phyloP scores from a whole-genome alignment of 2,329 filamentous ascomycete species.

The Trichophyton equinum region DNA sequence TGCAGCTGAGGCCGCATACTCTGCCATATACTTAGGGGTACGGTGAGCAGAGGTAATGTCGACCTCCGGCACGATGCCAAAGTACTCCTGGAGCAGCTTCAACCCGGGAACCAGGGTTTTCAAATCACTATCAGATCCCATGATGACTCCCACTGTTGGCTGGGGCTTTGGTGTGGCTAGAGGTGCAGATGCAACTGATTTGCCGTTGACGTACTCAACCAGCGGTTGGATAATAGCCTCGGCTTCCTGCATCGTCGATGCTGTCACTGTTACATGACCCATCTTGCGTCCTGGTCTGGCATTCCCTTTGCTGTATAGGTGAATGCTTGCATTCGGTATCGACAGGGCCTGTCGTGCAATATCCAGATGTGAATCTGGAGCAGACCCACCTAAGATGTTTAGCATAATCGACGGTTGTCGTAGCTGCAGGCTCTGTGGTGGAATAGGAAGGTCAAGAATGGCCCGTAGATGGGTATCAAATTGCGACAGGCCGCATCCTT shows the following conservation, averaged over 20 bases:
- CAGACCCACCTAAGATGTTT: slow-evolving; percentile 45
- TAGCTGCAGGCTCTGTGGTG: slow-evolving; percentile 35
- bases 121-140: slow-evolving; percentile 39
- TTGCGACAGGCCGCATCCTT: slow-evolving; percentile 79
- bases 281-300: slow-evolving; percentile 86
- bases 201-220: slow-evolving; percentile 58
- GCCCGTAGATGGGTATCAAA: slow-evolving; percentile 82
- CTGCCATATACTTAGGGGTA: slow-evolving; percentile 57
- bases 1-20: slow-evolving; percentile 52
- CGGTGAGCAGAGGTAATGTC: slow-evolving; percentile 47
- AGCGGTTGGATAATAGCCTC: slow-evolving; percentile 57
- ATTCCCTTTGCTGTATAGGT: slow-evolving; percentile 80
- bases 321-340: slow-evolving; percentile 51
- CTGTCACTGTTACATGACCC: slow-evolving; percentile 78
- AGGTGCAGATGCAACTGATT: slow-evolving; percentile 28
- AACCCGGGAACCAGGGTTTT: slow-evolving; percentile 34
- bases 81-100: slow-evolving; percentile 32
- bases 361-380: slow-evolving; percentile 49
- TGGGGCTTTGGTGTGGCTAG: slow-evolving; percentile 18
- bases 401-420: slow-evolving; percentile 42
- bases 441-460: slow-evolving; percentile 60
- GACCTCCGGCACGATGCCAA: slow-evolving; percentile 33
- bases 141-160: slow-evolving; percentile 34
- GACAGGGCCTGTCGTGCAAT: slow-evolving; percentile 46
- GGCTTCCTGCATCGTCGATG: slow-evolving; percentile 53